Evolutionary conservation across 768 basidiomycete genomes (phyloP).

Genomic region (Rhodotorula taiwanensis): DNA sequence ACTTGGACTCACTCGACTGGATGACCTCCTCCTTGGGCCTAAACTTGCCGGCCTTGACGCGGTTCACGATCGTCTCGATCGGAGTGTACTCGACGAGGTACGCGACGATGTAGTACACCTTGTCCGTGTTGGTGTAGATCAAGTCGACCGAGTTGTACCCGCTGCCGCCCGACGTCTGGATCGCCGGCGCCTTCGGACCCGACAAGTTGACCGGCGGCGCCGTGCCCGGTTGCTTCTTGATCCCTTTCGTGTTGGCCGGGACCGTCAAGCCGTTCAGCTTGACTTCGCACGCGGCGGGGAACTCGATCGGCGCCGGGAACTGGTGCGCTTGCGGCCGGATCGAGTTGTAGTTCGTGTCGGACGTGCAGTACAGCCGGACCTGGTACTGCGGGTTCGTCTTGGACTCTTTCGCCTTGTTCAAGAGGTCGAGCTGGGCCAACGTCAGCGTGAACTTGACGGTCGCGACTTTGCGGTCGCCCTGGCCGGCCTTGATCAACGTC

Average conservation of each 20-base stretch:
- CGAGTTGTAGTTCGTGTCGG: conserved; percentile 61
- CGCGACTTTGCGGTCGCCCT: conserved; percentile 64
- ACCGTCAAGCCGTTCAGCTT: conserved; percentile 68
- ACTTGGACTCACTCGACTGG: conserved; percentile 54
- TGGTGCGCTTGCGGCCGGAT: conserved; percentile 46
- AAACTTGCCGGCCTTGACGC: conserved; percentile 62
- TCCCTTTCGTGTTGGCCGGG: conserved; percentile 70
- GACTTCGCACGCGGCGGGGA: conserved; percentile 84
- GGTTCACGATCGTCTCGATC: conserved; percentile 63
- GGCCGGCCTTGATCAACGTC: conserved; percentile 49
- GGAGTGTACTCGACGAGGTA: conserved; percentile 74
- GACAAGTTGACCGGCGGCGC: conserved; percentile 58
- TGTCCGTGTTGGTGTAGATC: conserved; percentile 44
- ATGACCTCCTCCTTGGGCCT: conserved; percentile 59
- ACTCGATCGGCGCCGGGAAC: conserved; percentile 70
- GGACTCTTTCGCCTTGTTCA: conserved; percentile 48
- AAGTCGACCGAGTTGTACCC: conserved; percentile 29
- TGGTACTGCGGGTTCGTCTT: conserved; percentile 55
- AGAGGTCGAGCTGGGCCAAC: conserved; percentile 58
- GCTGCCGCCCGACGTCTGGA: neutral
- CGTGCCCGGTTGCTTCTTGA: conserved; percentile 92
- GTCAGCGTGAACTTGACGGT: conserved; percentile 59
- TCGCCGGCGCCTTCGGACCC: neutral
- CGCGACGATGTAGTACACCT: conserved; percentile 66
- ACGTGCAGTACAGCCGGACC: conserved; percentile 81